Evolutionary conservation across 257 asterid genomes (phyloP), one percentile per base, ranked within the genome.

Genomic region (Cynanchum wilfordii): DNA sequence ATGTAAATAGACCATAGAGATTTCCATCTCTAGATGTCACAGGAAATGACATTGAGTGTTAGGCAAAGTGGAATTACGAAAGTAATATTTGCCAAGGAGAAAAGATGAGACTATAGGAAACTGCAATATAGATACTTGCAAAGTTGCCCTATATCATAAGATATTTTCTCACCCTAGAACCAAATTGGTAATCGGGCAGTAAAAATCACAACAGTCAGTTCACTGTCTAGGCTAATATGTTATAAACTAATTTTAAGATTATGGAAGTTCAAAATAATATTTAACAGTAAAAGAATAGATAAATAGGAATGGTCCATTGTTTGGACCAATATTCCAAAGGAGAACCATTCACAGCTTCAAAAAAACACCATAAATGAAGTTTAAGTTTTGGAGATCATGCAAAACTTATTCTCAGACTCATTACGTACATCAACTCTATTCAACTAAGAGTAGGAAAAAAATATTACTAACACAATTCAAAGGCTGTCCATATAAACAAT

Each of bases 281-380:
- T 25, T 58, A n/a, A 25, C 64, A 25, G 19, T 27, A 24, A 16
- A 38, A 33, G 29, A 58, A 16, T 58, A 25, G 7, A 58, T 58
- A 25, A 20, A 25, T 10, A 24, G 64, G 36, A 25, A 25, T 25
- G 36, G 20, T 10, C 36, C 19, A 25, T 2, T 58, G 38, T 11
- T 24, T 58, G 64, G 64, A 25, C 36, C 64, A 10, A 58, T 58
- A 62, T 45, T 20, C 10, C 24, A 57, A 49, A 29, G 36, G 25
- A 30, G 69, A 62, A 50, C 51, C 44, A 30, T 63, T 50, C 52
- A 36, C 45, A 36, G 71, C 45, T 63, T 40, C 54, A 73, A 40
- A 33, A 51, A 30, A 20, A 36, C 66, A 50, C 13, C 52, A 56
- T 3, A 3, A 25, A 40, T 9, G 40, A 59, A 59, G 76, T 24